A percentile compares a stretch with the other conserved stretches of the same genome.
Conservation (phyloP, 345 rosid genomes). For the Citrus unshiu region DNA sequence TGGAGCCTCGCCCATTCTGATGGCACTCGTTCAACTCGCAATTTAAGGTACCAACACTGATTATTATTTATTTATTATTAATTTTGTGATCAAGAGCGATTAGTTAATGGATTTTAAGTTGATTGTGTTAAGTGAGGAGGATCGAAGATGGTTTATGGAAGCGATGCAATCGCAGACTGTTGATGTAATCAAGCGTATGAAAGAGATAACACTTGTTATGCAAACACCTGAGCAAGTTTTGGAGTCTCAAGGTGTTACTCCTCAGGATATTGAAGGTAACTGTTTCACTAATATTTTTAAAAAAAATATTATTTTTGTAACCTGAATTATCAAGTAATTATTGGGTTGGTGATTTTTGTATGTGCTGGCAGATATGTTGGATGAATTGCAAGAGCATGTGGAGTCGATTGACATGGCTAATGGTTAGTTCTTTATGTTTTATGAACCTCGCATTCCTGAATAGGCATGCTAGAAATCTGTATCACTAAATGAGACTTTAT, state of each 20-base stretch:
- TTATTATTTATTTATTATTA: neutral
- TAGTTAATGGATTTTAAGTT: neutral
- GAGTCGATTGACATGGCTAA: constrained; percentile 61
- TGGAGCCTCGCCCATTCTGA: constrained; percentile 95
- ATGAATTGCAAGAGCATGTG: constrained; percentile 68
- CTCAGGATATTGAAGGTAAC: constrained; percentile 71
- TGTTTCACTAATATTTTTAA: too few relatives aligned
- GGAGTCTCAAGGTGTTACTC: constrained; percentile 74
- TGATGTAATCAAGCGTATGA: constrained; percentile 81
- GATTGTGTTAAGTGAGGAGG: constrained; percentile 60
- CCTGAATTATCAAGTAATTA: neutral
- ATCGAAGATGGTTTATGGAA: constrained; percentile 88
- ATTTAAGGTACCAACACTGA: constrained; percentile 43
- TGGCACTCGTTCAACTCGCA: constrained; percentile 52
- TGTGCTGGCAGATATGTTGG: constrained; percentile 52
- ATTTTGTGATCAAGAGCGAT: neutral
- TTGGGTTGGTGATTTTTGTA: neutral
- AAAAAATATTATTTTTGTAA: neutral
- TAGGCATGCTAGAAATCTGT: neutral
- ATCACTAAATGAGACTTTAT: neutral
- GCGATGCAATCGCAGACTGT: constrained; percentile 82
- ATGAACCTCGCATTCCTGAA: neutral
- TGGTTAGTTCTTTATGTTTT: constrained; percentile 23
- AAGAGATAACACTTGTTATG: constrained; percentile 80
- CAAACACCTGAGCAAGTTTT: constrained; percentile 60